Evolutionary conservation across 2,329 filamentous ascomycete genomes (phyloP).

Genomic region (Exserohilum turcica): DNA sequence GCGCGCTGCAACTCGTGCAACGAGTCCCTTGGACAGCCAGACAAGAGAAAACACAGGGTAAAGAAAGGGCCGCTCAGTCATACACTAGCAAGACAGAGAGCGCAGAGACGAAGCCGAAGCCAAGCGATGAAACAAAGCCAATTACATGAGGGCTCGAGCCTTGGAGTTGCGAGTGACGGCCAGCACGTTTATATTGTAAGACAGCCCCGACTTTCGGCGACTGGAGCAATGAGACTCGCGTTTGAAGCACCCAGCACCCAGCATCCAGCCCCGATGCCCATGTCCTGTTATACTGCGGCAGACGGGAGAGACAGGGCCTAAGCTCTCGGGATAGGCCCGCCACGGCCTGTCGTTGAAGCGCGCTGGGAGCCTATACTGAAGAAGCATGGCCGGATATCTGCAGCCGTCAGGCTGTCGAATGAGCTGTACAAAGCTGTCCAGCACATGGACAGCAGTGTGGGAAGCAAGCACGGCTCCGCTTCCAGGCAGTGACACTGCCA

Average conservation of each 20-base stretch:
- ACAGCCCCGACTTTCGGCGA: slow-evolving; percentile 11
- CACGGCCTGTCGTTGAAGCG: slow-evolving; percentile 11
- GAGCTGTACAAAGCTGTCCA: slow-evolving; percentile 3
- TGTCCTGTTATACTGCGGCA: slow-evolving; percentile 20
- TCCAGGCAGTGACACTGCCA: slow-evolving; percentile 17
- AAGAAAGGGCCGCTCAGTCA: slow-evolving; percentile 12
- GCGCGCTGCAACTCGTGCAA: slow-evolving; percentile 28
- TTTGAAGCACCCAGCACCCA: slow-evolving; percentile 20
- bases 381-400: slow-evolving; percentile 12
- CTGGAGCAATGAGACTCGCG: slow-evolving; percentile 10
- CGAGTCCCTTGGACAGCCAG: slow-evolving; percentile 14
- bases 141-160: slow-evolving; percentile 8
- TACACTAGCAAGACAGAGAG: slow-evolving; percentile 21
- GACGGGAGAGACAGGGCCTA: slow-evolving; percentile 15
- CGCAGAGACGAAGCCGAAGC: slow-evolving; percentile 28
- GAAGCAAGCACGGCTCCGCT: slow-evolving; percentile 19
- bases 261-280: neutral
- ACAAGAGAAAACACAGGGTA: slow-evolving; percentile 18
- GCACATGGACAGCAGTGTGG: slow-evolving; percentile 1
- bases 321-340: slow-evolving; percentile 22
- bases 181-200: slow-evolving; percentile 23
- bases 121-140: slow-evolving; percentile 11
- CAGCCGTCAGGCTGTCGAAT: slow-evolving; percentile 2
- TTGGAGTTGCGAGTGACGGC: slow-evolving; percentile 4
- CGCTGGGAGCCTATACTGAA: slow-evolving; percentile 20